These are phyloP conservation scores for Elsinoe perseae DNA, from an alignment of 2,329 filamentous ascomycete genomes.

Conservation along the genomic window DNA sequence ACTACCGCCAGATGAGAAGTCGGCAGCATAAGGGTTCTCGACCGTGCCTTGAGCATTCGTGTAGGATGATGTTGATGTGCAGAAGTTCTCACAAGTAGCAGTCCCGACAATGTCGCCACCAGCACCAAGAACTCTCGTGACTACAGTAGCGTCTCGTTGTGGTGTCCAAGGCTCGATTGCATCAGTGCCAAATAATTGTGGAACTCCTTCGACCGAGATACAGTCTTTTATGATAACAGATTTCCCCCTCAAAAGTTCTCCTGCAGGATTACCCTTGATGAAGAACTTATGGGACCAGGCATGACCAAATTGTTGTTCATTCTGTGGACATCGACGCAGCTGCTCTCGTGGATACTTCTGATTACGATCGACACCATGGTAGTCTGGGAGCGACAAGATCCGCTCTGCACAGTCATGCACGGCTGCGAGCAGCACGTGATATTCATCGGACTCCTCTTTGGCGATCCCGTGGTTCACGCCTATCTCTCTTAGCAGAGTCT, in stretches of 20 bases:
- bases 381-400: conserved; percentile 41
- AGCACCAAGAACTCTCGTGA: conserved; percentile 44
- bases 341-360: conserved; percentile 40
- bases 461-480: neutral
- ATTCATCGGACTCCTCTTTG: conserved; percentile 30
- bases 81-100: conserved; percentile 48
- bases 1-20: conserved; percentile 44
- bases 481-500: neutral
- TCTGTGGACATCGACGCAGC: conserved; percentile 32
- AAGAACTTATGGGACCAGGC: conserved; percentile 47
- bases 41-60: conserved; percentile 28
- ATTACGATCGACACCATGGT: conserved; percentile 37
- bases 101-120: conserved; percentile 46
- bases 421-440: conserved; percentile 43
- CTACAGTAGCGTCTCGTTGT: conserved; percentile 39
- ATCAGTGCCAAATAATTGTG: conserved; percentile 47
- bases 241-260: conserved; percentile 35
- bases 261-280: conserved; percentile 32
- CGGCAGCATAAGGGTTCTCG: conserved; percentile 38
- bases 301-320: conserved; percentile 40
- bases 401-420: conserved; percentile 46
- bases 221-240: conserved; percentile 49
- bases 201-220: conserved; percentile 47
- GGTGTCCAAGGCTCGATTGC: conserved; percentile 41
- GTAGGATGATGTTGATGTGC: conserved; percentile 42